Base-by-base conservation (phyloP, 768 basidiomycete genomes). In the Paxillus ammoniavirescens region DNA sequence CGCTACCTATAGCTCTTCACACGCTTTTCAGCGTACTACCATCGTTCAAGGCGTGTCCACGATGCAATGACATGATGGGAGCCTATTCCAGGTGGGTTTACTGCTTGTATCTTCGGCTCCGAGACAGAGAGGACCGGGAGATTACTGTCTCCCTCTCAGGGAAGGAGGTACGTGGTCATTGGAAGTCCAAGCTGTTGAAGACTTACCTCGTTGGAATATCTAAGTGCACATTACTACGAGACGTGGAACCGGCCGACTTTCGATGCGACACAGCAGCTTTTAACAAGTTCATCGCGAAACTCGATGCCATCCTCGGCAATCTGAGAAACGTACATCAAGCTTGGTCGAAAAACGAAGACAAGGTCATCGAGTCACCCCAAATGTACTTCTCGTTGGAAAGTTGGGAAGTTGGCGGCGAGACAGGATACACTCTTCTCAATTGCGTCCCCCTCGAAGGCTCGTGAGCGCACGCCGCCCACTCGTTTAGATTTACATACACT, bases 51-150 rank as follows among this genome's bases (percentile, higher is more conserved):
- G 73, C 72, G 21, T 89, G 87, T 59, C 63, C 75, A 5, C 62
- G 65, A 12, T 89, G 87, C 62, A 70, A 72, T 47, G 82, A 86
- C 61, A 73, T 76, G 60, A 76, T 81, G 35, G 72, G 77, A 38
- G 76, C 79, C 47, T 78, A 77, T 54, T 75, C 78, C 44, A 73
- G 70, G 35, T 77, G 76, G 51, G 66, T 72, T 45, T 87, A 77
- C 52, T 66, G 77, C 46, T 65, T 87, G 49, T 78, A 72, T 49
- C 53, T 88, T 47, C 69, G 70, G 36, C 61, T 88, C 14, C 72
- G 81, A 60, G 86, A 89, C 52, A 75, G 76, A 35, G 62, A 70
- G 10, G 77, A 75, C 4, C 52, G 63, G 4, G 65, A 71, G 33
- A 61, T 87, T 14, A 64, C 71, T 5, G 69, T 86, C 2, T 75